phyloP scores from a whole-genome alignment of 805 yeast genomes.

The Candida manassasensis region DNA sequence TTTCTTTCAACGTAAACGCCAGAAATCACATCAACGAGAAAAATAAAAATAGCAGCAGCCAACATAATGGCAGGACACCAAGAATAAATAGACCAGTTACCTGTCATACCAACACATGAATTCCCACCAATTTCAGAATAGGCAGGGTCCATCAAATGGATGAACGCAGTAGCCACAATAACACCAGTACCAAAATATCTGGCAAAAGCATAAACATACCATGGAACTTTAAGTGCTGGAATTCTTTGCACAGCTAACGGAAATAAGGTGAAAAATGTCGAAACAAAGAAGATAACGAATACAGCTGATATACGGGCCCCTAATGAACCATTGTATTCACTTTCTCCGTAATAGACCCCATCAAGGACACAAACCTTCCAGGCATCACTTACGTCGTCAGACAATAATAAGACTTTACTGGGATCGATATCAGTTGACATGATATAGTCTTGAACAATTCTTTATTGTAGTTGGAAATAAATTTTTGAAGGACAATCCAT shows the following conservation, averaged over 20 bases:
- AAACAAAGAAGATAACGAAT: constrained; percentile 54
- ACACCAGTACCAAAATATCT: constrained; percentile 30
- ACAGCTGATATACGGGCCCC: constrained; percentile 57
- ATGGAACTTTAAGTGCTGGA: constrained; percentile 55
- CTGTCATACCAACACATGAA: too few relatives aligned
- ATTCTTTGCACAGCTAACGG: constrained; percentile 58
- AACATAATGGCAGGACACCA: constrained; percentile 21
- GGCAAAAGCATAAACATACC: constrained; percentile 60
- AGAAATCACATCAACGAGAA: background rate
- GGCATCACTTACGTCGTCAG: too few relatives aligned
- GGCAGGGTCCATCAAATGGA: constrained; percentile 28
- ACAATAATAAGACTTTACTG: too few relatives aligned
- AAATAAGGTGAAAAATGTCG: constrained; percentile 53
- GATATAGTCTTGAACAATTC: too few relatives aligned
- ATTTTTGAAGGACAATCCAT: too few relatives aligned
- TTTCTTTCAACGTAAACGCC: too few relatives aligned
- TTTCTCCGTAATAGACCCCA: too few relatives aligned
- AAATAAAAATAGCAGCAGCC: constrained; percentile 10
- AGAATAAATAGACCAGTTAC: too few relatives aligned
- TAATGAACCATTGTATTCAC: constrained; percentile 43
- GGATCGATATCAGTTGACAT: too few relatives aligned
- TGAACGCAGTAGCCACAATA: constrained; percentile 28
- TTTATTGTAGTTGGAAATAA: too few relatives aligned
- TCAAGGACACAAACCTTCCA: too few relatives aligned
- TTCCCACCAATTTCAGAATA: constrained; percentile 23